phyloP scores from a whole-genome alignment of 2,329 filamentous ascomycete species.

The Tricladium varicosporioides region DNA sequence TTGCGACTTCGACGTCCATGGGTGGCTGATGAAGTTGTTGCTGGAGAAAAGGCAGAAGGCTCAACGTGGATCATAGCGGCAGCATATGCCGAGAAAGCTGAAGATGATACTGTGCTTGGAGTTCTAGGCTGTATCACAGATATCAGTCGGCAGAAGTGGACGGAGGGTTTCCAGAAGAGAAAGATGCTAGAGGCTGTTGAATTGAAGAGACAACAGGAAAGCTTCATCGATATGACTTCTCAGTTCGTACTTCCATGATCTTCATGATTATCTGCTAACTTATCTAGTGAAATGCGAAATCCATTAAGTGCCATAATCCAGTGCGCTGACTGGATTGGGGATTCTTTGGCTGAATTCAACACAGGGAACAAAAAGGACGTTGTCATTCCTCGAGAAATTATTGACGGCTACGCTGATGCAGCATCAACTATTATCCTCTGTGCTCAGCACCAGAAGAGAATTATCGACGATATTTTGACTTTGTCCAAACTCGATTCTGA shows the following conservation, averaged over 20 bases:
- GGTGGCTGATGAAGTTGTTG: conserved; percentile 50
- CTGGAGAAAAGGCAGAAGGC: conserved; percentile 46
- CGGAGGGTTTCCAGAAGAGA: conserved; percentile 38
- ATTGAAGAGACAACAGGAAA: conserved; percentile 69
- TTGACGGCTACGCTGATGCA: conserved; percentile 66
- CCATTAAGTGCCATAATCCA: conserved; percentile 71
- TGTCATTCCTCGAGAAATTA: conserved; percentile 37
- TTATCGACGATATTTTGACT: conserved; percentile 64
- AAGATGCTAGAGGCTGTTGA: conserved; percentile 52
- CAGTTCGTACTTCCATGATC: conserved; percentile 10
- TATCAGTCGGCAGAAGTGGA: conserved; percentile 25
- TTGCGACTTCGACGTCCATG: conserved; percentile 37
- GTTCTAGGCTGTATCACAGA: conserved; percentile 25
- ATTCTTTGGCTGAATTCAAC: conserved; percentile 41
- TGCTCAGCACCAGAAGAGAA: conserved; percentile 72
- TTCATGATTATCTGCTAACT: conserved; percentile 4
- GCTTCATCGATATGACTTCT: conserved; percentile 74
- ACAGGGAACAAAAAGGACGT: conserved; percentile 27
- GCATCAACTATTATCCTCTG: conserved; percentile 74
- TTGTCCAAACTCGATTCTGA: conserved; percentile 70
- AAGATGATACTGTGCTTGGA: conserved; percentile 18
- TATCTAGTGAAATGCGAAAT: conserved; percentile 61
- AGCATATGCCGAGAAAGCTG: conserved; percentile 22
- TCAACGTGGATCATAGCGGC: conserved; percentile 24
- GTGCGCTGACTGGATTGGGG: conserved; percentile 68